phyloP scores from a whole-genome alignment of 2,329 filamentous ascomycete genomes.

The Helotiales sp. region DNA sequence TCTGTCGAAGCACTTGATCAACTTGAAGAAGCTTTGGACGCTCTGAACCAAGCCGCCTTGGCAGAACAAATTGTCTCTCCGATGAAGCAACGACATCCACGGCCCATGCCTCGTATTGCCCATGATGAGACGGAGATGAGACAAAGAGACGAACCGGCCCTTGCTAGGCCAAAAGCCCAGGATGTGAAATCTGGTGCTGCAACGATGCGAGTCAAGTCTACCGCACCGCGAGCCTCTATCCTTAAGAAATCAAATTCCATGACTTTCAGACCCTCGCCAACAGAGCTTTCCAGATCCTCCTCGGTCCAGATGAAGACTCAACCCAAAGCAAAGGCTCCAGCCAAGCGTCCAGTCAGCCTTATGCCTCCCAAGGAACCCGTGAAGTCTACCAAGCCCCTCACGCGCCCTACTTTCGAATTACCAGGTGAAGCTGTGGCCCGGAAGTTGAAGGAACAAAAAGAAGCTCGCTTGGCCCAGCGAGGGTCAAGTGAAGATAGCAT shows the following conservation, averaged over 20 bases:
- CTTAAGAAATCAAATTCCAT: conserved; percentile 32
- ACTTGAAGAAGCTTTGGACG: conserved; percentile 61
- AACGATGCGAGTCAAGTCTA: conserved; percentile 44
- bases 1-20: conserved; percentile 62
- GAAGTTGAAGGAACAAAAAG: conserved; percentile 57
- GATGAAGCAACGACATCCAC: conserved; percentile 16
- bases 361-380: conserved; percentile 42
- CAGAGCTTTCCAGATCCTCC: conserved; percentile 9
- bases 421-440: conserved; percentile 62
- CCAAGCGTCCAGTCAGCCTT: conserved; percentile 43
- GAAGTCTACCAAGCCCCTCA: conserved; percentile 56
- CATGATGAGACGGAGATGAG: neutral
- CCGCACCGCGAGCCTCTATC: conserved; percentile 23
- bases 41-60: conserved; percentile 30
- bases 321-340: conserved; percentile 22
- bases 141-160: neutral
- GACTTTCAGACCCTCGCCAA: conserved; percentile 21
- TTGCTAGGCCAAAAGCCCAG: conserved; percentile 27
- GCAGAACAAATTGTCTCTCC: conserved; percentile 27
- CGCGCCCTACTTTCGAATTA: conserved; percentile 59
- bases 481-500: conserved; percentile 38
- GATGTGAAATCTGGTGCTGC: conserved; percentile 38
- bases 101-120: neutral
- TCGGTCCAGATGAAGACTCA: conserved; percentile 31
- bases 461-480: conserved; percentile 50